Conservation (phyloP, 2,329 filamentous ascomycete genomes). For the Cytospora schulzeri region DNA sequence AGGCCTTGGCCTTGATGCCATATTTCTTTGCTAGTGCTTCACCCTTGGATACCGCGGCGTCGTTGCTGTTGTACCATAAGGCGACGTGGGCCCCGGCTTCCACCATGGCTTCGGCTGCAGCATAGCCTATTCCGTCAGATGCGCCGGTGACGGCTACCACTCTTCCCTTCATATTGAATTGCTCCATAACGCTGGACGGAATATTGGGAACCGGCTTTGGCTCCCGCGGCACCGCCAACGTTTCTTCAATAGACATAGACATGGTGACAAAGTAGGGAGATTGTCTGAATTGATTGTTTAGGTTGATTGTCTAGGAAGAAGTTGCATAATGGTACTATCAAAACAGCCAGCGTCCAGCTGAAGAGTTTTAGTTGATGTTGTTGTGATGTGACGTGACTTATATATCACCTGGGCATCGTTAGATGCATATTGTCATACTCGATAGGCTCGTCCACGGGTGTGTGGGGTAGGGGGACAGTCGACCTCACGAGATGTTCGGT, state of each 20-base stretch:
- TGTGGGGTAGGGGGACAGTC: not conserved
- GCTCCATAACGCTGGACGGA: conserved; percentile 46
- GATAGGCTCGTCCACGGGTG: too few species aligned
- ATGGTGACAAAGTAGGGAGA: conserved; percentile 33
- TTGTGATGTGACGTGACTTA: not conserved
- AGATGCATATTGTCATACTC: not conserved
- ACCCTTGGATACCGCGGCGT: conserved; percentile 37
- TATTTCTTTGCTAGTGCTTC: conserved; percentile 43
- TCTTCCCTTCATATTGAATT: conserved; percentile 45
- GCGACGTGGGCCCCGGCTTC: conserved; percentile 48
- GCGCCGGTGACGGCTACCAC: conserved; percentile 48
- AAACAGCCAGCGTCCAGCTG: not conserved
- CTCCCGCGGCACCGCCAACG: conserved; percentile 37
- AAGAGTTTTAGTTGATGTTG: not conserved
- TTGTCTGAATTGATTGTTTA: too few species aligned
- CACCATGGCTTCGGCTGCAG: conserved; percentile 48
- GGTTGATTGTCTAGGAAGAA: too few species aligned
- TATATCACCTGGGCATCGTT: not conserved
- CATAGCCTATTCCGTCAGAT: conserved; percentile 47
- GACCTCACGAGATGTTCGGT: not conserved
- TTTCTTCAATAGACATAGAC: conserved; percentile 43
- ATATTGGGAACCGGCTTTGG: conserved; percentile 43
- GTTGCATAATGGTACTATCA: not conserved
- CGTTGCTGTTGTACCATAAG: conserved; percentile 40
- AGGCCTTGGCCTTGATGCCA: conserved; percentile 43